Evolutionary conservation across 441 rosid species (phyloP).

Genomic region (Syzygium malaccense): DNA sequence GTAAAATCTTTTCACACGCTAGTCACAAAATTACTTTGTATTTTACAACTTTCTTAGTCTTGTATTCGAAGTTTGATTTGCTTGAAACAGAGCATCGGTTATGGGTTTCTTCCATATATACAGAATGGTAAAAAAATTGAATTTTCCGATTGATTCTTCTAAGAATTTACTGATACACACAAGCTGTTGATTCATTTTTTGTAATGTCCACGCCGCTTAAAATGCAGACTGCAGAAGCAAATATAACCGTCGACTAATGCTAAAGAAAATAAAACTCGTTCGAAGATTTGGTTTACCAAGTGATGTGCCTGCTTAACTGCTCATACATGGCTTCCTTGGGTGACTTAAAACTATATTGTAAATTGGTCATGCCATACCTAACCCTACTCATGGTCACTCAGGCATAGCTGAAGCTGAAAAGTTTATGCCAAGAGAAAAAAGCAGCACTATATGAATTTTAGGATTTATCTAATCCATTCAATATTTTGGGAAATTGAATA

Average conservation of each 20-base stretch:
- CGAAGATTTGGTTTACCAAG: neutral
- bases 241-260: neutral
- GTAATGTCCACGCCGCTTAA: neutral
- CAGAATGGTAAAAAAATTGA: no score
- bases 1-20: no score
- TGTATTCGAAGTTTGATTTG: neutral
- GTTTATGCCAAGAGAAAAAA: neutral
- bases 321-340: neutral
- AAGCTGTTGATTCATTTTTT: neutral
- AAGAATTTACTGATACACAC: neutral
- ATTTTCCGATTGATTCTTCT: no score
- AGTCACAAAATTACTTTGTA: no score
- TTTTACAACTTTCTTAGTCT: no score
- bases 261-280: neutral
- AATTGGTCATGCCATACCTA: neutral
- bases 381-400: neutral
- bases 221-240: neutral
- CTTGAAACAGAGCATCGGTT: no score
- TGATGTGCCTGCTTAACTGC: no score
- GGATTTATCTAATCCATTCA: neutral
- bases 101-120: no score
- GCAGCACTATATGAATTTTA: neutral
- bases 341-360: neutral
- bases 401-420: neutral
- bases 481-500: neutral